Conservation (phyloP, 805 yeast species). For the Saccharomyces kudriavzevii region DNA sequence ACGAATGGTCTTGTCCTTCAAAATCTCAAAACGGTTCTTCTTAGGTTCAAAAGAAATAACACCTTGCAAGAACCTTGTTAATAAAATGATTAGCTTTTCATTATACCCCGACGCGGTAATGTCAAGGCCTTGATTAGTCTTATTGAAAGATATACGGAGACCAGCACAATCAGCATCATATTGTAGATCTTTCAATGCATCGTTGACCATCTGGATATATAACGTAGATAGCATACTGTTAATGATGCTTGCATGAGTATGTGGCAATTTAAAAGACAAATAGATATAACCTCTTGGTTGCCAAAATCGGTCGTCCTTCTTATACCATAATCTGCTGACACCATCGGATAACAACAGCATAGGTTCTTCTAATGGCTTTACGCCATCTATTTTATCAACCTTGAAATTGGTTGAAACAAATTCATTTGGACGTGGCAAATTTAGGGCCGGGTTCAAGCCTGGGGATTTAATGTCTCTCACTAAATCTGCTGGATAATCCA, state of each 20-base stretch:
- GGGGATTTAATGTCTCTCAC: conserved; percentile 28
- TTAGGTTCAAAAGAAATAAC: conserved; percentile 44
- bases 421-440: conserved; percentile 64
- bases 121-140: conserved; percentile 63
- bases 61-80: conserved; percentile 51
- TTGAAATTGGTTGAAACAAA: conserved; percentile 76
- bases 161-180: conserved; percentile 85
- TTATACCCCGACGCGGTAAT: conserved; percentile 71
- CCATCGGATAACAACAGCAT: conserved; percentile 46
- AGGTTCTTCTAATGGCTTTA: conserved; percentile 44
- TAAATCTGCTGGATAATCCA: conserved; percentile 37
- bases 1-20: conserved; percentile 56
- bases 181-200: conserved; percentile 58
- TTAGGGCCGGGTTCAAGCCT: conserved; percentile 33
- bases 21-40: conserved; percentile 53
- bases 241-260: conserved; percentile 49
- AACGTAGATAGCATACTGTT: conserved; percentile 52
- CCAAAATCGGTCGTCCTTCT: conserved; percentile 80
- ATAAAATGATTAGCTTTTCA: conserved; percentile 62
- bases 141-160: conserved; percentile 46
- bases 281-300: conserved; percentile 78
- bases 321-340: conserved; percentile 65
- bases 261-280: conserved; percentile 57
- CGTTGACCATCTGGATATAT: conserved; percentile 64
- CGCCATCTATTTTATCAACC: conserved; percentile 38